phyloP scores from a whole-genome alignment of 1,284 basidiomycete genomes.

The Puccinia polysora region DNA sequence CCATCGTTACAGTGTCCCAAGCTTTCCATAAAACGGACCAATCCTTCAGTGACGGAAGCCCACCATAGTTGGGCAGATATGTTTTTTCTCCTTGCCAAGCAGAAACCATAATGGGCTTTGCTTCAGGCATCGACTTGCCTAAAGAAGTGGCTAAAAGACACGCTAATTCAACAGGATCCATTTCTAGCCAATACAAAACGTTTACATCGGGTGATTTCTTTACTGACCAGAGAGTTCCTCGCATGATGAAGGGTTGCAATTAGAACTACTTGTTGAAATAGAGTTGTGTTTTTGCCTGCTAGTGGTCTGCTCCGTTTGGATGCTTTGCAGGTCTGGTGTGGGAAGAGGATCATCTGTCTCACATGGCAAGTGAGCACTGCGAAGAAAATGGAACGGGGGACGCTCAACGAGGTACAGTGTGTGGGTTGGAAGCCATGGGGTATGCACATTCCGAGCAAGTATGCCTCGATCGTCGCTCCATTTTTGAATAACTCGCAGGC shows the following conservation, averaged over 20 bases:
- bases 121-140: too few species aligned
- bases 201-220: too few species aligned
- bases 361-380: constrained; percentile 45
- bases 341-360: constrained; percentile 30
- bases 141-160: too few species aligned
- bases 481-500: constrained; percentile 76
- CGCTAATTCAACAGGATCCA: too few species aligned
- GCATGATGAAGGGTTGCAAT: too few species aligned
- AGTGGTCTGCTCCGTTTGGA: constrained; percentile 48
- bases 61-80: not conserved
- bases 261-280: too few species aligned
- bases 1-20: constrained; percentile 81
- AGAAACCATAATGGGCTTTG: too few species aligned
- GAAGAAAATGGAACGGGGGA: constrained; percentile 58
- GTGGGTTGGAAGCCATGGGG: constrained; percentile 20
- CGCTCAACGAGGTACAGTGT: constrained; percentile 62
- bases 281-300: constrained; percentile 36
- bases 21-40: constrained; percentile 79
- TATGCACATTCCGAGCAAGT: constrained; percentile 58
- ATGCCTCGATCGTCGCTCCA: constrained; percentile 69
- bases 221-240: too few species aligned
- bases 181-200: too few species aligned
- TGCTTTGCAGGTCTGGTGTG: constrained; percentile 9
- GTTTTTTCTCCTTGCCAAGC: too few species aligned
- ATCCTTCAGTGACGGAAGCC: constrained; percentile 58